Conservation (phyloP, 2,329 filamentous ascomycete genomes). For the Pseudocercospora musae region DNA sequence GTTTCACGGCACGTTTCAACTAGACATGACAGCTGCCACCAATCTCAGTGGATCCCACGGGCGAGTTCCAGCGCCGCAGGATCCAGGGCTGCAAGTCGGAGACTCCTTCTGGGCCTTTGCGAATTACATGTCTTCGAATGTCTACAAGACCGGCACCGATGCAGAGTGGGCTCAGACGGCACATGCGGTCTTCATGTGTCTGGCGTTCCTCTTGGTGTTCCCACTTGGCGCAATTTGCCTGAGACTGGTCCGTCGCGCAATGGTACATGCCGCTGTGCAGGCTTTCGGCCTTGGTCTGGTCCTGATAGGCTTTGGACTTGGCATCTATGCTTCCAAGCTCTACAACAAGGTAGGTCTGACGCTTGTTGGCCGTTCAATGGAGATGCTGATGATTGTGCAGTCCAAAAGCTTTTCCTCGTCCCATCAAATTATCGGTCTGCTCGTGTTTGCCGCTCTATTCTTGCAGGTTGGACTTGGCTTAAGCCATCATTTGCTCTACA, state of each 20-base stretch:
- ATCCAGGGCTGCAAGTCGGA: constrained; percentile 21
- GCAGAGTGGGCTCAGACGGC: constrained; percentile 20
- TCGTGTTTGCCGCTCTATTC: constrained; percentile 36
- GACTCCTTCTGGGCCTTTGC: constrained; percentile 25
- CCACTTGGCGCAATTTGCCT: constrained; percentile 38
- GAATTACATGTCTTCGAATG: constrained; percentile 28
- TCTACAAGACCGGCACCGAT: constrained; percentile 24
- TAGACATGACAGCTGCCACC: constrained; percentile 42
- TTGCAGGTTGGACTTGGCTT: constrained; percentile 41
- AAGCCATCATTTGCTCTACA: constrained; percentile 39
- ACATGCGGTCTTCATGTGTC: constrained; percentile 36
- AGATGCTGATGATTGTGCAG: constrained; percentile 25
- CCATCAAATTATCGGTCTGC: constrained; percentile 49
- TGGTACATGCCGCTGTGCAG: constrained; percentile 43
- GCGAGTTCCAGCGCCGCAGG: constrained; percentile 37
- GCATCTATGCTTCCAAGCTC: constrained; percentile 40
- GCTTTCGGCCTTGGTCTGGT: constrained; percentile 38
- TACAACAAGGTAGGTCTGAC: constrained; percentile 39
- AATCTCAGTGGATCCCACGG: constrained; percentile 29
- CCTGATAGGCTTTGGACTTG: constrained; percentile 40
- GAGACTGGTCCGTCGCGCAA: constrained; percentile 40
- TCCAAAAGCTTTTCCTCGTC: constrained; percentile 43
- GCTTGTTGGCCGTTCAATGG: background rate
- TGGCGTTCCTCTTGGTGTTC: constrained; percentile 38
- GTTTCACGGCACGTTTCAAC: constrained; percentile 41